Conservation (phyloP, 352 stramenopile genomes). For the Pythium utonaiense region DNA sequence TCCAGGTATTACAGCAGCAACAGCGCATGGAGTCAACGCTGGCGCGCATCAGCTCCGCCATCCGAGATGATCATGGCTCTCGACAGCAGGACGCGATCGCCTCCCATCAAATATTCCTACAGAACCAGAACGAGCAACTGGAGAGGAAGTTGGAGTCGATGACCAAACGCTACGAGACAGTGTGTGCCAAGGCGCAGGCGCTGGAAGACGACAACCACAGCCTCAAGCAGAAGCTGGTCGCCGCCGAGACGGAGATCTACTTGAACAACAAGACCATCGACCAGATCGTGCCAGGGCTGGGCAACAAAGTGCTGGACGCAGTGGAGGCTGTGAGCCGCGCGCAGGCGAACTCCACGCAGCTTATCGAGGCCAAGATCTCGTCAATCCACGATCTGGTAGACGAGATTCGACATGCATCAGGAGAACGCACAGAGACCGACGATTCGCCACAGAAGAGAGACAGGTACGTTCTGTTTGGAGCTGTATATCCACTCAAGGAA, state of each 20-base stretch:
- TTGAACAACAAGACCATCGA: slow-evolving; percentile 21
- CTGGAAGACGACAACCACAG: slow-evolving; percentile 16
- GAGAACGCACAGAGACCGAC: slow-evolving; percentile 49
- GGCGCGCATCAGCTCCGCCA: not conserved
- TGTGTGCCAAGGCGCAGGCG: slow-evolving; percentile 5
- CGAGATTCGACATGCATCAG: slow-evolving; percentile 41
- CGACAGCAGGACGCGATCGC: slow-evolving; percentile 12
- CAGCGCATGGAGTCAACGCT: slow-evolving; percentile 15
- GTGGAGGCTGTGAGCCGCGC: slow-evolving; percentile 34
- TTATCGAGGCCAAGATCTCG: slow-evolving; percentile 58
- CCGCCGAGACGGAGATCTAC: slow-evolving; percentile 19
- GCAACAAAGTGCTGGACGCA: slow-evolving; percentile 12
- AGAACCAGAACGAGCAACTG: slow-evolving; percentile 23
- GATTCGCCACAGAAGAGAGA: slow-evolving; percentile 45
- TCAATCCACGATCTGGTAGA: slow-evolving; percentile 60
- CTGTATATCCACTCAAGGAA: not conserved
- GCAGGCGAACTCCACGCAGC: slow-evolving; percentile 27
- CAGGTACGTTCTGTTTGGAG: slow-evolving; percentile 35
- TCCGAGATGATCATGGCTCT: slow-evolving; percentile 4
- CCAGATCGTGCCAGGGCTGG: slow-evolving; percentile 10
- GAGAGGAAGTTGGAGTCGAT: slow-evolving; percentile 18
- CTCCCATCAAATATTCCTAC: slow-evolving; percentile 18
- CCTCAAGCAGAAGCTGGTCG: slow-evolving; percentile 9
- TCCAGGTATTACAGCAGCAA: slow-evolving; percentile 28
- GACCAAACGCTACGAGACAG: slow-evolving; percentile 13